Evolutionary conservation across 805 yeast species (phyloP).

Genomic region (Yamadazyma laniorum): DNA sequence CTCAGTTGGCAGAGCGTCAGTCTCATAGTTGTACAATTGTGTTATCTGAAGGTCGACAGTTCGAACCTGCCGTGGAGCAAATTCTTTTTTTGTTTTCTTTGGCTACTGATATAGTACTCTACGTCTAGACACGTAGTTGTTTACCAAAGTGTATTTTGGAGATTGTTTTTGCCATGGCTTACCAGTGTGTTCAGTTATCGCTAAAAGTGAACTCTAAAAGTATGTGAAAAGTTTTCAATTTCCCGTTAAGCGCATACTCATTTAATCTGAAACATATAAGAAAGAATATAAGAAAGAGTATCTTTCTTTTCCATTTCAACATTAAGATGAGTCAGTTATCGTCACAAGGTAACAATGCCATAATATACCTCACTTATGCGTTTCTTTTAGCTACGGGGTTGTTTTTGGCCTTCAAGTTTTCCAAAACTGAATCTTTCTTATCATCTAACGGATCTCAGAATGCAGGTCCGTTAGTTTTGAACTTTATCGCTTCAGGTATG

Average conservation of each 20-base stretch:
- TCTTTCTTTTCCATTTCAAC: too few relatives aligned
- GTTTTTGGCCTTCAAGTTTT: slow-evolving; percentile 54
- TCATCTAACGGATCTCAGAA: slow-evolving; percentile 78
- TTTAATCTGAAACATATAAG: neutral
- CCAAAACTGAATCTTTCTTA: slow-evolving; percentile 56
- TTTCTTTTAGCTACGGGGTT: slow-evolving; percentile 41
- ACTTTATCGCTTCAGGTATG: slow-evolving; percentile 89
- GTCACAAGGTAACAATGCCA: slow-evolving; percentile 43
- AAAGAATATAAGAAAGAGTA: too few relatives aligned
- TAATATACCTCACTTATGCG: slow-evolving; percentile 40
- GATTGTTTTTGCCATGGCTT: too few relatives aligned
- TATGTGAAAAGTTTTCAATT: neutral
- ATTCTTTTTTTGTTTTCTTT: slow-evolving; percentile 17
- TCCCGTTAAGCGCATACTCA: neutral
- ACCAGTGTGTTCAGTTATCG: too few relatives aligned
- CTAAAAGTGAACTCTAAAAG: neutral
- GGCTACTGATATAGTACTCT: too few relatives aligned
- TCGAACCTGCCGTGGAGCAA: slow-evolving; percentile 49
- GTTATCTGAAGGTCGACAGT: slow-evolving; percentile 47
- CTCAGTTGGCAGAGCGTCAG: slow-evolving; percentile 29
- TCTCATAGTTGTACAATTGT: slow-evolving; percentile 23
- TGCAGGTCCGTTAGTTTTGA: slow-evolving; percentile 79
- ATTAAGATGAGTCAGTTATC: slow-evolving; percentile 26
- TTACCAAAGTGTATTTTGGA: too few relatives aligned
- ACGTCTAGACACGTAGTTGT: too few relatives aligned